A percentile compares a stretch with the other conserved stretches of the same genome.
Evolutionary conservation across 352 stramenopile species (phyloP).

Genomic region (Phytopythium oedochilum): DNA sequence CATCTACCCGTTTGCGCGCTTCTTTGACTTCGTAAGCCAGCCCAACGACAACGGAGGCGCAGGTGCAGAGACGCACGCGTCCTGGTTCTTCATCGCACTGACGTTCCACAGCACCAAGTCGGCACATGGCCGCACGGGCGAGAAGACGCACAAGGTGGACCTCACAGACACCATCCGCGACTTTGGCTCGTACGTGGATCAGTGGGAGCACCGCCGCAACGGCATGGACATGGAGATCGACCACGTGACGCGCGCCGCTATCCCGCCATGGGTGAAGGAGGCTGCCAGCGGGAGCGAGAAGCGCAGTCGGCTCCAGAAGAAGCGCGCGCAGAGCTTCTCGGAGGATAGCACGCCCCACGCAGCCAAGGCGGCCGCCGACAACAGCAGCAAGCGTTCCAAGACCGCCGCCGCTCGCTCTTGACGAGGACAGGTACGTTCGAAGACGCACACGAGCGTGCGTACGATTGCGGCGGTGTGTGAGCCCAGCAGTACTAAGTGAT

Average conservation of each 20-base stretch:
- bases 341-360: constrained; percentile 29
- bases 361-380: constrained; percentile 2
- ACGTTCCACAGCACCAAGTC: constrained; percentile 48
- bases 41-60: constrained; percentile 1
- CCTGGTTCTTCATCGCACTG: constrained; percentile 76
- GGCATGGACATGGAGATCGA: constrained; percentile 85
- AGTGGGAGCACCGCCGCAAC: constrained; percentile 63
- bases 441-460: not conserved
- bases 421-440: constrained; percentile 4
- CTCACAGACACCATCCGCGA: constrained; percentile 69
- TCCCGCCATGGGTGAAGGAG: constrained; percentile 65
- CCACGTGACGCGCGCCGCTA: constrained; percentile 44
- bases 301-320: constrained; percentile 25
- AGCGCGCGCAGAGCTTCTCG: constrained; percentile 17
- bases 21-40: constrained; percentile 53
- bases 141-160: constrained; percentile 40
- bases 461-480: no score
- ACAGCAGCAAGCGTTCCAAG: constrained; percentile 7
- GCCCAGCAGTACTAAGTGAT: no score
- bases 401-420: not conserved
- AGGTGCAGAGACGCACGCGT: constrained; percentile 29
- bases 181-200: constrained; percentile 70
- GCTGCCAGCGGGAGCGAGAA: constrained; percentile 19
- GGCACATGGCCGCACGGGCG: not conserved
- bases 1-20: constrained; percentile 76